Base-by-base conservation (phyloP, 1,284 basidiomycete species). In the Leccinum angustisporum region DNA sequence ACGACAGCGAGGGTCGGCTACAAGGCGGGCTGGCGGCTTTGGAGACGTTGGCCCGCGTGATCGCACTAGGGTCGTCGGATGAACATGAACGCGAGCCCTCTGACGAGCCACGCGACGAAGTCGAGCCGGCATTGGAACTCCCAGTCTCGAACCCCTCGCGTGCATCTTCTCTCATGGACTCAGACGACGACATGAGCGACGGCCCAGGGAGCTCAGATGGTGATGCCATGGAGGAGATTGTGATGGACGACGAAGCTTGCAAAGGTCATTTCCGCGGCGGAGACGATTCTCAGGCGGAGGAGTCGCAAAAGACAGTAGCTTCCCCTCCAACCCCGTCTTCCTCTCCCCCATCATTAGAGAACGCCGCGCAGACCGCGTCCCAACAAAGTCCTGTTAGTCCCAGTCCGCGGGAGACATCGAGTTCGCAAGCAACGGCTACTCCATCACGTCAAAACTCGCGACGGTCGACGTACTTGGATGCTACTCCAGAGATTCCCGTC, bases 31-130 rank as follows among this genome's bases (percentile, higher is more conserved):
- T 96, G 1, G 80, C 87, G 10, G 87, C 89, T 14, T 79, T 97
- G 58, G 93, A 95, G 73, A 87, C 90, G 59, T 79, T 97, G 4
- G 91, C 94, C 0, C 86, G 87, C 54, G 91, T 95, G 6, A 90
- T 95, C 21, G 83, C 86, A 0, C 78, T 86, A 16, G 80, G 80
- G 31, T 81, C 83, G 25, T 85, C 82, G 4, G 82, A 82, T 25
- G 84, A 85, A 3, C 77, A 75, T 2, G 83, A 85, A 60, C 76
- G 79, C 36, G 86, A 88, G 30, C 73, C 78, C 18, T 83, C 82
- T 72, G 84, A 85, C 40, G 82, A 85, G 51, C 81, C 79, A 59
- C 77, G 77, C n/a, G 84, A 86, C 38, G 88, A 88, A 36, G 79
- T 85, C 25, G 86, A 87, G 62, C 84, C 86, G 25, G 83, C 89